Percentiles rank a stretch among this genome's conserved stretches.
These are phyloP conservation scores for Amanita phalloides DNA, from an alignment of 768 basidiomycete species.

Conservation along the genomic window DNA sequence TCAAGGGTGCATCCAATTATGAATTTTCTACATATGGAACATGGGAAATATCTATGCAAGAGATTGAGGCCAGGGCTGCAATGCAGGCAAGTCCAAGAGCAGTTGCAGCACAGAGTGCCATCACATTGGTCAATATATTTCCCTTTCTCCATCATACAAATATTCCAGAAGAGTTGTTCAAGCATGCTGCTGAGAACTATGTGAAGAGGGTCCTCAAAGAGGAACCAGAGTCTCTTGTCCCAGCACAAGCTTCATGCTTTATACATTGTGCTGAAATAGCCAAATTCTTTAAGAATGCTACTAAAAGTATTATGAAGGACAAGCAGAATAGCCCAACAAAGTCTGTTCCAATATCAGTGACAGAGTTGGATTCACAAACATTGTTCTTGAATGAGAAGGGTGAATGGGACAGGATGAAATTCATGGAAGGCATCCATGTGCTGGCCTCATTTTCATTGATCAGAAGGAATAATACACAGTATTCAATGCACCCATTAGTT, in stretches of 20 bases:
- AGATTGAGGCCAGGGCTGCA: too few relatives aligned
- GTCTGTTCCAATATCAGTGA: background rate
- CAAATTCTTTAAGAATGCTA: too few relatives aligned
- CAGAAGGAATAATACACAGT: background rate
- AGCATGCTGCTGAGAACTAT: background rate
- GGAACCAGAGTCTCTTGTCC: background rate
- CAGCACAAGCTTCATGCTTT: too few relatives aligned
- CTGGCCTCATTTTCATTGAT: conserved; percentile 10
- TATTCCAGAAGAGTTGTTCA: conserved; percentile 6
- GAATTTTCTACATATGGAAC: too few relatives aligned
- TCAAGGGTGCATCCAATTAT: too few relatives aligned
- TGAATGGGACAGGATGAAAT: conserved; percentile 1
- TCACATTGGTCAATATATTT: conserved; percentile 9
- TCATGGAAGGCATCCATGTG: conserved; percentile 1
- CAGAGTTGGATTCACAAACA: background rate
- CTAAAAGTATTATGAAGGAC: too few relatives aligned
- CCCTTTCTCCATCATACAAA: conserved; percentile 11
- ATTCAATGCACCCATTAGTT: conserved; percentile 8
- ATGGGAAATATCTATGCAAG: too few relatives aligned
- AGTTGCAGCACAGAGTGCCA: background rate
- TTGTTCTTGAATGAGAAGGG: background rate
- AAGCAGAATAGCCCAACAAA: too few relatives aligned
- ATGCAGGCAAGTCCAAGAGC: too few relatives aligned
- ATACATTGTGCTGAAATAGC: too few relatives aligned
- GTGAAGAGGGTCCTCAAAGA: background rate